Conservation (phyloP, 768 basidiomycete genomes). For the Boletus rex-veris region DNA sequence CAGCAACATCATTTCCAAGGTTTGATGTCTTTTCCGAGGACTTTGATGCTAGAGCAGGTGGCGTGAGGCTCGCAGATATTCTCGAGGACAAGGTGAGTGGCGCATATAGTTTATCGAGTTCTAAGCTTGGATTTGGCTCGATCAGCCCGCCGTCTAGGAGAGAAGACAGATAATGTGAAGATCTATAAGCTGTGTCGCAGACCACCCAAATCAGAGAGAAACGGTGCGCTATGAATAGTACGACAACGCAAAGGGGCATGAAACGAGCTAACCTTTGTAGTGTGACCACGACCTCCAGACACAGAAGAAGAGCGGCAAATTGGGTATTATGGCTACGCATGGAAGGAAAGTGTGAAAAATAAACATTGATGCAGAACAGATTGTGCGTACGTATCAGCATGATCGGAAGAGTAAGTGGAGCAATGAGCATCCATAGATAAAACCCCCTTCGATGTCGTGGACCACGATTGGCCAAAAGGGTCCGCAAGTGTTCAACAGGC, state of each 20-base stretch:
- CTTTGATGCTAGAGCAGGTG: slow-evolving; percentile 2
- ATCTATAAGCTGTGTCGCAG: slow-evolving; percentile 52
- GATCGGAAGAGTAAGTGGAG: slow-evolving; percentile 75
- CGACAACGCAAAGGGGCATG: background rate
- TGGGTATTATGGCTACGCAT: slow-evolving; percentile 70
- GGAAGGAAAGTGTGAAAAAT: background rate
- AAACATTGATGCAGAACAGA: background rate
- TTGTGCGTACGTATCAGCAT: slow-evolving; percentile 64
- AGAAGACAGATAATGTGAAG: slow-evolving; percentile 62
- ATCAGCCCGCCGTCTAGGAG: slow-evolving; percentile 57
- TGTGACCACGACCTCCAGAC: slow-evolving; percentile 85
- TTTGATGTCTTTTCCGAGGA: slow-evolving; percentile 9
- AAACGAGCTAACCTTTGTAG: slow-evolving; percentile 54
- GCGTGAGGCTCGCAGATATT: slow-evolving; percentile 7
- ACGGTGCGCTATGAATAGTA: background rate
- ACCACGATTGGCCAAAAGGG: slow-evolving; percentile 50
- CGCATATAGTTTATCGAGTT: slow-evolving; percentile 57
- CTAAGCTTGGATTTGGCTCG: slow-evolving; percentile 49
- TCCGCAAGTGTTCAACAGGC: slow-evolving; percentile 44
- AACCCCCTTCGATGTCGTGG: slow-evolving; percentile 67
- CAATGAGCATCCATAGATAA: slow-evolving; percentile 58
- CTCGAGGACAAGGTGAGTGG: slow-evolving; percentile 22
- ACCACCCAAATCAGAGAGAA: background rate
- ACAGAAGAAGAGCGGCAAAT: slow-evolving; percentile 83
- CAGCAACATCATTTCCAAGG: background rate